phyloP scores from a whole-genome alignment of 2,329 filamentous ascomycete genomes.

The Cladophialophora carrionii region DNA sequence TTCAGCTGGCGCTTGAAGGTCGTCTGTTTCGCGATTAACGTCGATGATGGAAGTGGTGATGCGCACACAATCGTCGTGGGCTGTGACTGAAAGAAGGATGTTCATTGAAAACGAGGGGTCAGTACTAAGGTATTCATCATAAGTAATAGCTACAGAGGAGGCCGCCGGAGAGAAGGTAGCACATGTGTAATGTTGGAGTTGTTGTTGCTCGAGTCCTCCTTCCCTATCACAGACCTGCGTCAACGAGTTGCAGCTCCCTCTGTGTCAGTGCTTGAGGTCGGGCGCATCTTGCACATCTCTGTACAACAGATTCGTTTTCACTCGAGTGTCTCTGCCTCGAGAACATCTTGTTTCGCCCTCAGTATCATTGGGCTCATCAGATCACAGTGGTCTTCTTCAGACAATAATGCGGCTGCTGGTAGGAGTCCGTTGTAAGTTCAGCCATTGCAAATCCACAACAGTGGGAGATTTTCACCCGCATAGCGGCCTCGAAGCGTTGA shows the following conservation, averaged over 20 bases:
- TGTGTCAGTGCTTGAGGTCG: not conserved
- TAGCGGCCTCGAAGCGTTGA: not conserved
- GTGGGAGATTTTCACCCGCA: not conserved
- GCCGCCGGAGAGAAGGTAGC: not conserved
- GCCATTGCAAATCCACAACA: not conserved
- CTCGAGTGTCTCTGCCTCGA: not conserved
- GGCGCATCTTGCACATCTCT: not conserved
- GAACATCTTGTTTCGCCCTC: not conserved
- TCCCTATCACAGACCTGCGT: not conserved
- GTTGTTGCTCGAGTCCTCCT: not conserved
- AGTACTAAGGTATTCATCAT: not conserved
- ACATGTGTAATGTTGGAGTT: not conserved
- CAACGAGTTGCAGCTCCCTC: not conserved
- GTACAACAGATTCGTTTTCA: not conserved
- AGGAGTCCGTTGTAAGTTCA: not conserved
- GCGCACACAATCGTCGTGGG: slow-evolving; percentile 9
- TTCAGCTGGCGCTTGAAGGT: not conserved
- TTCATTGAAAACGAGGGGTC: slow-evolving; percentile 18
- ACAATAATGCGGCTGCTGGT: not conserved
- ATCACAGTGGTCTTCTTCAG: not conserved
- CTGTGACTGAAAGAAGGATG: slow-evolving; percentile 13
- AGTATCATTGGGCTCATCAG: not conserved
- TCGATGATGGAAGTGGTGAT: slow-evolving; percentile 14
- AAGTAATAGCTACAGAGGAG: not conserved
- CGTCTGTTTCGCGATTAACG: not conserved